Conservation (phyloP, 768 basidiomycete genomes). For the Nidularia pulvinata region DNA sequence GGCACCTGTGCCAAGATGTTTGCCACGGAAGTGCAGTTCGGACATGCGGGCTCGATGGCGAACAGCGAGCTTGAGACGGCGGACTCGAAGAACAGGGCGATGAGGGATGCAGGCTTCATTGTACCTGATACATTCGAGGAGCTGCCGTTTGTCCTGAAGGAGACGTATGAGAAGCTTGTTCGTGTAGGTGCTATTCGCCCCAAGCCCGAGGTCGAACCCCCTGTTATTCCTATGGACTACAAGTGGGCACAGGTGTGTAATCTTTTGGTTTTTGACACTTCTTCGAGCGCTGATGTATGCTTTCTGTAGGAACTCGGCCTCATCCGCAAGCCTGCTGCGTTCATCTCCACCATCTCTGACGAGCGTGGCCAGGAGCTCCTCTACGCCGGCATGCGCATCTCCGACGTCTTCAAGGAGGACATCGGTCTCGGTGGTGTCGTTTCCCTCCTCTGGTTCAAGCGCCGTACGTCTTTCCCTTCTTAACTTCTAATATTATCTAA, state of each 20-base stretch:
- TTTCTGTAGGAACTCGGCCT: constrained; percentile 78
- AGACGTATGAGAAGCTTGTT: constrained; percentile 86
- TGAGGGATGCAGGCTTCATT: constrained; percentile 94
- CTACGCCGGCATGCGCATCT: constrained; percentile 99
- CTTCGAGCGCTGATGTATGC: not conserved
- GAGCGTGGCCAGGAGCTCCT: constrained; percentile 98
- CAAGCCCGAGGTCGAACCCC: constrained; percentile 83
- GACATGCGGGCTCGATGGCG: constrained; percentile 98
- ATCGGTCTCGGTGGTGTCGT: constrained; percentile 98
- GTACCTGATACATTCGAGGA: constrained; percentile 99
- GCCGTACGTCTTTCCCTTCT: constrained; percentile 43
- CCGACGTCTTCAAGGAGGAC: constrained; percentile 97
- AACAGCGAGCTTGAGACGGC: constrained; percentile 98
- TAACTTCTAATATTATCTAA: not conserved
- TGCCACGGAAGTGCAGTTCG: constrained; percentile 98
- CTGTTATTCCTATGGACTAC: constrained; percentile 99
- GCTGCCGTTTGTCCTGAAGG: constrained; percentile 81
- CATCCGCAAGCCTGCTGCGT: constrained; percentile 98
- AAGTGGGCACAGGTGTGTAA: constrained; percentile 86
- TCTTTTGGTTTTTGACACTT: not conserved
- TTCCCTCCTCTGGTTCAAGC: constrained; percentile 97
- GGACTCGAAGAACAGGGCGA: constrained; percentile 95
- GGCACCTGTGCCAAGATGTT: constrained; percentile 99
- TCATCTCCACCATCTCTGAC: constrained; percentile 99
- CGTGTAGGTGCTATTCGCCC: constrained; percentile 63